These are phyloP conservation scores for Komagataella populi DNA, from an alignment of 805 yeast genomes.

Conservation along the genomic window DNA sequence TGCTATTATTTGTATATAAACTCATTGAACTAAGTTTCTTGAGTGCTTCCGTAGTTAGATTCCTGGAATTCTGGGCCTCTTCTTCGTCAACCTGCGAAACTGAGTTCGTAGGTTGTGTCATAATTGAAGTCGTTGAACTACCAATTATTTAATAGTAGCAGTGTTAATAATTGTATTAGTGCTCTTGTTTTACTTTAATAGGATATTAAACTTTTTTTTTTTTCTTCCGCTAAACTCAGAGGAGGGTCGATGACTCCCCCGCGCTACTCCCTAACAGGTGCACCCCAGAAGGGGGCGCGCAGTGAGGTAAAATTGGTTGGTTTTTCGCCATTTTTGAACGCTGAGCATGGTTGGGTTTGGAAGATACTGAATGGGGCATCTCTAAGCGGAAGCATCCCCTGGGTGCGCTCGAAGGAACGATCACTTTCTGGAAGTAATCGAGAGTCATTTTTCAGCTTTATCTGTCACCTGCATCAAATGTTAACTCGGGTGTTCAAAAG, in stretches of 20 bases:
- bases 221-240: background rate
- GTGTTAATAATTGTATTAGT: background rate
- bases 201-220: background rate
- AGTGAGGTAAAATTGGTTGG: background rate
- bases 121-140: background rate
- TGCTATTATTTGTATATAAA: background rate
- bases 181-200: background rate
- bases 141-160: background rate
- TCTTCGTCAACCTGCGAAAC: background rate
- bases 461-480: background rate
- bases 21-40: background rate
- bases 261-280: background rate
- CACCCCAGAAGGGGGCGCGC: background rate
- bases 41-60: conserved; percentile 2
- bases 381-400: background rate
- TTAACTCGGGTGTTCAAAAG: background rate
- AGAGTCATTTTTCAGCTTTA: background rate
- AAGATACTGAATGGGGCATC: background rate
- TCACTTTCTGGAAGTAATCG: background rate
- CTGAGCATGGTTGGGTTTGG: background rate
- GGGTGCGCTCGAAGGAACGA: background rate
- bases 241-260: background rate
- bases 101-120: background rate
- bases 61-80: background rate
- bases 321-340: background rate